phyloP scores from a whole-genome alignment of 1,284 basidiomycete species.

The Trichosporon sp. region DNA sequence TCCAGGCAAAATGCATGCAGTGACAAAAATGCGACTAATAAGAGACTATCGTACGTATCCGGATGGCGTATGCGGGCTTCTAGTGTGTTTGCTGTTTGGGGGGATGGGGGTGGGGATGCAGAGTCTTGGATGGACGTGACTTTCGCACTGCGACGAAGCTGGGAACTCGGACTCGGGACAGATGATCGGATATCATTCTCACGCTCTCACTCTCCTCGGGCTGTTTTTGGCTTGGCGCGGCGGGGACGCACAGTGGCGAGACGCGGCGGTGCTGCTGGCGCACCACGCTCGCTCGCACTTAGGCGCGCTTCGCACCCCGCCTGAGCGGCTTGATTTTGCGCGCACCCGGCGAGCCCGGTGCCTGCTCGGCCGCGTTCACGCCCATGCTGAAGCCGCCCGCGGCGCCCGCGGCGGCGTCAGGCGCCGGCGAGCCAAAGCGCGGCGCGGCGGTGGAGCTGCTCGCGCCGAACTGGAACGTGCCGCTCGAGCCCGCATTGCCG shows the following conservation, averaged over 20 bases:
- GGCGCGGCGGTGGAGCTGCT: not conserved
- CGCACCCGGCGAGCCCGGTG: constrained; percentile 27
- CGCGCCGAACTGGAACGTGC: constrained; percentile 7
- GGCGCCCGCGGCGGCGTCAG: not conserved
- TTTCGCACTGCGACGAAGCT: not conserved
- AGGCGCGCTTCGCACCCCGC: constrained; percentile 13
- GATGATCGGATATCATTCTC: not conserved
- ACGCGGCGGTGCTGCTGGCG: too few species aligned
- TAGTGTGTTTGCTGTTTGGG: not conserved
- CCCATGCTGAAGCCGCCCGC: constrained; percentile 15
- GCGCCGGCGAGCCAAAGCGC: not conserved
- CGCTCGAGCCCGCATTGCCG: not conserved
- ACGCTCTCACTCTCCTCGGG: too few species aligned
- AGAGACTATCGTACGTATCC: not conserved
- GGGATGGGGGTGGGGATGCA: not conserved
- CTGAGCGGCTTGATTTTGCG: constrained; percentile 34
- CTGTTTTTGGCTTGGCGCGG: too few species aligned
- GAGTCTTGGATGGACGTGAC: not conserved
- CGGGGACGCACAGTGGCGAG: too few species aligned
- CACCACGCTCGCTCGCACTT: not conserved
- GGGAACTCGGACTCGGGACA: not conserved
- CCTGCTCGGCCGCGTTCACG: constrained; percentile 6
- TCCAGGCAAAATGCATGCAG: constrained; percentile 2
- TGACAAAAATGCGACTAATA: constrained; percentile 1
- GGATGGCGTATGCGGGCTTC: not conserved